Base-by-base conservation (phyloP, 2,329 filamentous ascomycete species). In the Colletotrichum karsti region DNA sequence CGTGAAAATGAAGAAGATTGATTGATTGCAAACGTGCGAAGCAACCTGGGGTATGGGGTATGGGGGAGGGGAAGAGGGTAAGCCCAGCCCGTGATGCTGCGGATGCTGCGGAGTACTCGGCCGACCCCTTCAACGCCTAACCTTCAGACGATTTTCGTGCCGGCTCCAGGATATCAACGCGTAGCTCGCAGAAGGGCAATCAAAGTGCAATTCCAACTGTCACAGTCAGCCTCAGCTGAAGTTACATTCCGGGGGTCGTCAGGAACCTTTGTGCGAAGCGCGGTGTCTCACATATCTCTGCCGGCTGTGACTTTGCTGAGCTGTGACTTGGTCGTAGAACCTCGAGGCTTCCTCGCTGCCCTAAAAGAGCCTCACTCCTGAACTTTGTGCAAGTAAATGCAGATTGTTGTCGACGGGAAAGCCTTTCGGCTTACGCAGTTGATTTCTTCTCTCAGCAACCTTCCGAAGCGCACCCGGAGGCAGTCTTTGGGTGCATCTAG, bases 11-110 rank as follows among this genome's bases (percentile, higher is more conserved):
- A 33, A 12, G 22, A 30, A 13, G 10, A 26, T 4, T 12, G 12
- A 33, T 44, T 10, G n/a, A 30, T 24, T 51, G 35, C 8, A 62
- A 30, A 44, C 24, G 58, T 33, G 48, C 24, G 15, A 60, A 35
- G 46, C 37, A 30, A n/a, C 35, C 53, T 46, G 64, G 64, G 59
- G 63, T 62, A 62, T 44, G 61, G 55, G 46, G 48, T 54, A 44
- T 13, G 63, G 59, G 50, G 51, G 42, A 51, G 26, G 51, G 24
- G 59, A 15, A 15, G 15, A 24, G 30, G 50, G n/a, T 15, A 33
- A 12, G 33, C 20, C 35, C 26, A 33, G 42, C 9, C 8, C 26
- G n/a, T 28, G 20, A 35, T 63, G 4, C n/a, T 56, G 41, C 60
- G 60, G 37, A 56, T 50, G 46, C 24, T 50, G 46, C 46, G 26